These are phyloP conservation scores for Bruguiera parviflora DNA, from an alignment of 345 rosid species.

Conservation along the genomic window DNA sequence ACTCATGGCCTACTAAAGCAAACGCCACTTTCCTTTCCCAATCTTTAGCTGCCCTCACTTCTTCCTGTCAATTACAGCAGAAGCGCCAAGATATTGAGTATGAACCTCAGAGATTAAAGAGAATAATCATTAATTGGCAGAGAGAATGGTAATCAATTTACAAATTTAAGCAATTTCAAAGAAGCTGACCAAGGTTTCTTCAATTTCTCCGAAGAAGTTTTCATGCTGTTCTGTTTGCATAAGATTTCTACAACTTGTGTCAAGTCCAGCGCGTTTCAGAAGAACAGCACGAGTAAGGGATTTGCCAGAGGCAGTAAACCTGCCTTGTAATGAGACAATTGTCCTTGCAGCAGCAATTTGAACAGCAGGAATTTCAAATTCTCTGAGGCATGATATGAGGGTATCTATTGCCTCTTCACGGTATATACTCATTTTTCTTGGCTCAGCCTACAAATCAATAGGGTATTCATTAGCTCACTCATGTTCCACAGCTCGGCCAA, in stretches of 20 bases:
- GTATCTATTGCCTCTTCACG: constrained; percentile 72
- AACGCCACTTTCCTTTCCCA: constrained; percentile 65
- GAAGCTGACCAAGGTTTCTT: constrained; percentile 47
- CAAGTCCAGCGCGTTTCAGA: constrained; percentile 55
- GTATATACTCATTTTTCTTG: constrained; percentile 71
- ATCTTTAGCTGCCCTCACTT: constrained; percentile 56
- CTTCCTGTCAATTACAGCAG: constrained; percentile 36
- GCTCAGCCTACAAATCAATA: constrained; percentile 48
- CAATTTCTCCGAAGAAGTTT: constrained; percentile 33
- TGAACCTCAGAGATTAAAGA: too few relatives aligned
- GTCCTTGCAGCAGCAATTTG: constrained; percentile 61
- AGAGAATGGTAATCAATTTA: background rate
- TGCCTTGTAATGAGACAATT: constrained; percentile 51
- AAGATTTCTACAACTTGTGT: constrained; percentile 42
- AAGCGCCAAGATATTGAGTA: background rate
- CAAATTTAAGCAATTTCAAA: background rate
- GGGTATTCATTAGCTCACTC: background rate
- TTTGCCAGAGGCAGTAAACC: constrained; percentile 58
- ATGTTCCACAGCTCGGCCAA: too few relatives aligned
- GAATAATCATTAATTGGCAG: too few relatives aligned
- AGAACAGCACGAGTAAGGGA: constrained; percentile 48
- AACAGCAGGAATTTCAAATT: constrained; percentile 44
- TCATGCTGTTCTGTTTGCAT: constrained; percentile 38
- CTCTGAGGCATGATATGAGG: constrained; percentile 54
- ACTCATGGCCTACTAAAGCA: constrained; percentile 58